These are phyloP conservation scores for Starmerella scarabaei DNA, from an alignment of 805 yeast genomes.

Conservation along the genomic window DNA sequence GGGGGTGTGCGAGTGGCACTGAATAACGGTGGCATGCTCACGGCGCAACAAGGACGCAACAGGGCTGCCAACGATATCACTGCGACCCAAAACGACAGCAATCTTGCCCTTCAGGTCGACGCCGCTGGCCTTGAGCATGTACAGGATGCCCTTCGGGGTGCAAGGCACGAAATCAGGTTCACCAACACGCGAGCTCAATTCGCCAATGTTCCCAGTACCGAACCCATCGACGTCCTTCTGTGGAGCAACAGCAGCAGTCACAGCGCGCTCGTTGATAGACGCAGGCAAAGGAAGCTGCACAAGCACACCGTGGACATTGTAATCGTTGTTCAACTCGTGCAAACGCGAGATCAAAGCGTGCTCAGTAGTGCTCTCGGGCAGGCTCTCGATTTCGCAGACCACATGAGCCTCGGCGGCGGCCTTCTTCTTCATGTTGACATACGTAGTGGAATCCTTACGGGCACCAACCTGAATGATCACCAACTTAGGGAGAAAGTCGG, in stretches of 20 bases:
- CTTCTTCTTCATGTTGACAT: slow-evolving; percentile 81
- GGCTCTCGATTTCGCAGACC: slow-evolving; percentile 48
- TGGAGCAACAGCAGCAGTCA: slow-evolving; percentile 70
- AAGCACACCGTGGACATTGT: slow-evolving; percentile 68
- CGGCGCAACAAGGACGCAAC: slow-evolving; percentile 71
- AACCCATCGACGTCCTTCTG: slow-evolving; percentile 94
- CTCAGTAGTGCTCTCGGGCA: slow-evolving; percentile 51
- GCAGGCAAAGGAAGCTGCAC: slow-evolving; percentile 84
- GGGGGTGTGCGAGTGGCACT: slow-evolving; percentile 62
- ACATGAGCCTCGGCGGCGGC: slow-evolving; percentile 80
- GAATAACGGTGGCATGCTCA: slow-evolving; percentile 74
- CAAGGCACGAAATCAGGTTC: slow-evolving; percentile 77
- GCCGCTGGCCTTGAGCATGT: slow-evolving; percentile 54
- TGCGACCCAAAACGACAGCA: slow-evolving; percentile 87
- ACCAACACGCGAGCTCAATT: slow-evolving; percentile 76
- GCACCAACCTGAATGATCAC: slow-evolving; percentile 82
- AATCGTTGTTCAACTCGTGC: slow-evolving; percentile 55
- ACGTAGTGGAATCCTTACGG: slow-evolving; percentile 81
- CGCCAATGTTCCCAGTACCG: slow-evolving; percentile 79
- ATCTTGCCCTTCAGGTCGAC: slow-evolving; percentile 57
- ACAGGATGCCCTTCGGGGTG: slow-evolving; percentile 89
- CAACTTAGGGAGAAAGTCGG: slow-evolving; percentile 55
- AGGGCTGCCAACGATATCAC: slow-evolving; percentile 96
- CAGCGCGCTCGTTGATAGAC: slow-evolving; percentile 59
- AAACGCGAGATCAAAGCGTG: slow-evolving; percentile 44